Base-by-base conservation (phyloP, 306 rosid genomes). In the Cucurbita argyrosperma region DNA sequence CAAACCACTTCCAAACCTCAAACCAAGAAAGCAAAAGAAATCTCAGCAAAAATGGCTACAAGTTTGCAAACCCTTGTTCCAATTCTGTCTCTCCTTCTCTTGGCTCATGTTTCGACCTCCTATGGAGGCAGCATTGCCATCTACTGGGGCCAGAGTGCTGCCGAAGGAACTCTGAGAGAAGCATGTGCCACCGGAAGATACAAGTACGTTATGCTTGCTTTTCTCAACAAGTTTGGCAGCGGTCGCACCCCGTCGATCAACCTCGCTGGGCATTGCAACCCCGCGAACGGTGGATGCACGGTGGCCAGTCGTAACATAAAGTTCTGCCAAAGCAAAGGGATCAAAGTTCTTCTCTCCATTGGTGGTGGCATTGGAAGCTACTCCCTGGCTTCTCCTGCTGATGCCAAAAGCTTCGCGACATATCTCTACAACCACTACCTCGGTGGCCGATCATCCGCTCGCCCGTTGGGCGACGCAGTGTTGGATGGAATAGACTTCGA, bases 401-500 rank as follows among this genome's bases (percentile, higher is more conserved):
- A 86, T 35, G 96, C 95, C 1, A 80, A 83, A 55, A 75, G 51
- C 3, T 87, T 90, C 0, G 88, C 89, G 0, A 52, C 8, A 0
- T 87, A 77, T 58, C 42, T 92, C 14, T 90, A 88, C 88, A 83
- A 84, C 80, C 81, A 86, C 82, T 92, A 88, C 90, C 85, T 90
- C 68, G 92, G 90, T 4, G 96, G 92, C 13, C 78, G 49, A 23
- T 85, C 97, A 30, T 30, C 88, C 1, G 58, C 87, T 0, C 79
- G 92, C 30, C 97, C 97, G 0, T 50, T 92, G 10, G 95, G 96
- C 0, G 74, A 84, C 14, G 95, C 96, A 1, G 79, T 85, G 26
- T 78, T 92, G 61, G 96, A 92, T 12, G 96, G 96, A 6, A 50
- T 92, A 18, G 97, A 91, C 40, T 89, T 92, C 10, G 90, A 86